A percentile compares a stretch with the other conserved stretches of the same genome.
These are phyloP conservation scores for Curvularia sp. DNA, from an alignment of 2,329 filamentous ascomycete species.

Conservation along the genomic window DNA sequence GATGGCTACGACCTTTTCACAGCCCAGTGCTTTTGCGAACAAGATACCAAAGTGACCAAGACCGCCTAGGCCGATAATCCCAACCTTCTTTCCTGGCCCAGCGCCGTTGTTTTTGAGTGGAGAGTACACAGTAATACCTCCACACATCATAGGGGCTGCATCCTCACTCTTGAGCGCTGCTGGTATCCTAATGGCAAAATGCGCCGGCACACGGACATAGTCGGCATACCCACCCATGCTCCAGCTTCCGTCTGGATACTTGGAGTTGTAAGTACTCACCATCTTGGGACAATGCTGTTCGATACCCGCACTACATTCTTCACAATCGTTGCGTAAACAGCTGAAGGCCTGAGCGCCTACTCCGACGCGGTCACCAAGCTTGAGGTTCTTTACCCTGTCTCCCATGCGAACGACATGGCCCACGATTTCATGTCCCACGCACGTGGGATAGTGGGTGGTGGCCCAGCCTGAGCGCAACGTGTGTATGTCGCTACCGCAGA, in stretches of 20 bases:
- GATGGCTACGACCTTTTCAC: conserved; percentile 70
- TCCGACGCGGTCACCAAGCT: conserved; percentile 66
- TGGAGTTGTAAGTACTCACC: conserved; percentile 66
- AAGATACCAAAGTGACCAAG: conserved; percentile 76
- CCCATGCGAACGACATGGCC: conserved; percentile 50
- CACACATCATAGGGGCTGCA: conserved; percentile 77
- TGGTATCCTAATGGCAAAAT: conserved; percentile 68
- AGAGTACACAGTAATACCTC: conserved; percentile 75
- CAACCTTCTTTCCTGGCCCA: conserved; percentile 74
- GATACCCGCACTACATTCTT: conserved; percentile 58
- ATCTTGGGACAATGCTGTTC: conserved; percentile 56
- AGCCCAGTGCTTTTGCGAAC: conserved; percentile 74
- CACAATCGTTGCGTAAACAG: conserved; percentile 58
- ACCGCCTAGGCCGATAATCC: conserved; percentile 75
- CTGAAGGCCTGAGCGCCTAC: conserved; percentile 59
- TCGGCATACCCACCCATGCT: conserved; percentile 70
- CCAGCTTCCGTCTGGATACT: conserved; percentile 64
- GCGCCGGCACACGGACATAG: conserved; percentile 61
- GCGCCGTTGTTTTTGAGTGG: conserved; percentile 71
- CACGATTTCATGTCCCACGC: conserved; percentile 54
- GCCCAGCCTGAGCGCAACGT: conserved; percentile 54
- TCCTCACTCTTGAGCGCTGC: conserved; percentile 56
- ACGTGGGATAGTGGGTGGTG: conserved; percentile 53
- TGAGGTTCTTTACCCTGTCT: conserved; percentile 53
- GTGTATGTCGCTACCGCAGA: conserved; percentile 50